Base-by-base conservation (phyloP, 2,329 filamentous ascomycete species). In the Claviceps sorghi region DNA sequence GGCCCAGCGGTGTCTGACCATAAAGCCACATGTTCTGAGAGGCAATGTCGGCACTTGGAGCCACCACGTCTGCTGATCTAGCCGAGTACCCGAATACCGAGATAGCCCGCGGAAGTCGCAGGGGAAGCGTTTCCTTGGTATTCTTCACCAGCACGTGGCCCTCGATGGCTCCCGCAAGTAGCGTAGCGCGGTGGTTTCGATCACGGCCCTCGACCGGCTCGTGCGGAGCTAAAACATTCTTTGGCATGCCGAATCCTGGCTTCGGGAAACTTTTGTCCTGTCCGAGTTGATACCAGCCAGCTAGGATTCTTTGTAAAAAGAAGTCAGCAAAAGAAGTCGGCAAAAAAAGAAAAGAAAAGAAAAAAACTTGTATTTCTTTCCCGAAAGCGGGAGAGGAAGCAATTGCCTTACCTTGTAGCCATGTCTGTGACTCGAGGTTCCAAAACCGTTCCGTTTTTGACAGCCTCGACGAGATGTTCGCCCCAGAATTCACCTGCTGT, bases 71-170 rank as follows among this genome's bases (percentile, higher is more conserved):
- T 0, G 74, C 70, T 9, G 65, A 69, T 48, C 67, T 70, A 42
- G 72, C 76, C 11, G 81, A 81, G 60, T 83, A 84, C 29, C 80
- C 77, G 58, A 78, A 82, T n/a, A 84, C 58, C 1, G 80, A 78
- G 44, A 85, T 57, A 55, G 76, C 58, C 54, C 69, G 66, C 2
- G 73, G 73, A 11, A 70, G 63, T 9, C 69, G 69, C 0, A 84
- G 63, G 0, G 80, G 80, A 1, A 84, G 69, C 0, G 76, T 67
- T 15, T 68, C 69, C 43, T 77, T 75, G 41, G 61, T 65, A 60
- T 84, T 84, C 62, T 84, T 84, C 32, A 84, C 71, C 0, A 84
- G 70, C 1, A 84, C 80, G 51, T 82, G 79, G 4, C 81, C 79
- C 58, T 83, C 79, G 4, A 81, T 67, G 0, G 79, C 80, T 3